A percentile compares a stretch with the other conserved stretches of the same genome.
phyloP scores from a whole-genome alignment of 495 filamentous ascomycete genomes.

The Immersiella caudata region DNA sequence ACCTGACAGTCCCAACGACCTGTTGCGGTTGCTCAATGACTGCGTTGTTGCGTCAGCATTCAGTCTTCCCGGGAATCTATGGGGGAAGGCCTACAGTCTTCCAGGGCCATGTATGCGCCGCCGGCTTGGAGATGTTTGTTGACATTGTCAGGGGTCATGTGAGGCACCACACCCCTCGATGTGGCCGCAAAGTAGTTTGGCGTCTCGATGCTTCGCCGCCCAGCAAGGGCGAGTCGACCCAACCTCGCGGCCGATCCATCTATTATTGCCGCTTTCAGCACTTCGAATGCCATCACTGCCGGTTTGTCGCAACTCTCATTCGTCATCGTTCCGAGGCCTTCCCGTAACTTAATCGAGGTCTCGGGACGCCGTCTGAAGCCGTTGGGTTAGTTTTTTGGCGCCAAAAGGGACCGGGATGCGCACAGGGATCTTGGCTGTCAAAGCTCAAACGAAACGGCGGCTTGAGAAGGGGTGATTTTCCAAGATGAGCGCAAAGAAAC shows the following conservation, averaged over 20 bases:
- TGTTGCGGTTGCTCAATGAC: constrained; percentile 73
- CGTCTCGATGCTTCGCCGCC: constrained; percentile 67
- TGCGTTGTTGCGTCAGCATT: constrained; percentile 38
- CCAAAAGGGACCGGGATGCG: constrained; percentile 4
- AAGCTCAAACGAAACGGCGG: constrained; percentile 2
- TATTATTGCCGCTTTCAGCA: constrained; percentile 40
- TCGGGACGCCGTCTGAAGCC: constrained; percentile 4
- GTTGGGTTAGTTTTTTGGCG: constrained; percentile 14
- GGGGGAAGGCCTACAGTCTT: constrained; percentile 74
- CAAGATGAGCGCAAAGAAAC: not conserved
- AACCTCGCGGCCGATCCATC: constrained; percentile 52
- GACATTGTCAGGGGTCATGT: constrained; percentile 85
- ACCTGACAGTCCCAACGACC: constrained; percentile 32
- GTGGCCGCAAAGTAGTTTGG: constrained; percentile 79
- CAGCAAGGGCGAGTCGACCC: constrained; percentile 63
- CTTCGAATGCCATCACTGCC: constrained; percentile 43
- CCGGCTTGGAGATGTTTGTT: constrained; percentile 62
- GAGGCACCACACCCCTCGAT: constrained; percentile 81
- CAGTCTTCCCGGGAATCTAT: not conserved
- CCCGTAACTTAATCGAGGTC: not conserved
- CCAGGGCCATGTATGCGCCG: constrained; percentile 79
- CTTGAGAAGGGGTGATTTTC: not conserved
- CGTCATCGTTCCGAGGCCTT: constrained; percentile 6
- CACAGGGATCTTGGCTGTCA: constrained; percentile 5
- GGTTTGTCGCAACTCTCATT: constrained; percentile 10